Percentiles rank a stretch among this genome's conserved stretches.
phyloP scores from a whole-genome alignment of 2,329 filamentous ascomycete genomes.

The Cordyceps cateniannulata region DNA sequence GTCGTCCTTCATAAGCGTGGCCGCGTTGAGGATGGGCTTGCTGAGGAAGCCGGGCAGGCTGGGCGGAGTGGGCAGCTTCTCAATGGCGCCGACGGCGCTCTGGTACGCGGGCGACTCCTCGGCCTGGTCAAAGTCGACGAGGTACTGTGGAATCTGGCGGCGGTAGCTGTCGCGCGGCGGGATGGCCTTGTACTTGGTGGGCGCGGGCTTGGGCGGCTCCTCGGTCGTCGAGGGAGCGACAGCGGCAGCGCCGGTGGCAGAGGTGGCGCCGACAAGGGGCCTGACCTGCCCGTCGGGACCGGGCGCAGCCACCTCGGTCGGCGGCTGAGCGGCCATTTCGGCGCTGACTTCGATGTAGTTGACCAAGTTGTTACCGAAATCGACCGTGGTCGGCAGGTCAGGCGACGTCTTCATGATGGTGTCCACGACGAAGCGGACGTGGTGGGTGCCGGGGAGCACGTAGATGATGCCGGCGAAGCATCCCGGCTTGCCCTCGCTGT shows the following conservation, averaged over 20 bases:
- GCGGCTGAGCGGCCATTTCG: constrained; percentile 53
- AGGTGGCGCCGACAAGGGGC: constrained; percentile 20
- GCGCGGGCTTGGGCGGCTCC: constrained; percentile 37
- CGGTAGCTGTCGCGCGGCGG: constrained; percentile 58
- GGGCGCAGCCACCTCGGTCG: constrained; percentile 21
- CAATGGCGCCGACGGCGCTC: constrained; percentile 66
- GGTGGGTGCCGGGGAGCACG: constrained; percentile 88
- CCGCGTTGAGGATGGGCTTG: constrained; percentile 90
- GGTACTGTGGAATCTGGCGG: constrained; percentile 71
- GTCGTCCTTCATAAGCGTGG: constrained; percentile 91
- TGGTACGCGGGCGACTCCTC: constrained; percentile 72
- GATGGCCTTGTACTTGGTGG: constrained; percentile 42
- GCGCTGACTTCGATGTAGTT: constrained; percentile 95
- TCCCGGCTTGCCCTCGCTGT: constrained; percentile 49
- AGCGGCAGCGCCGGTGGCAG: constrained; percentile 17
- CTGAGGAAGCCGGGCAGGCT: constrained; percentile 83
- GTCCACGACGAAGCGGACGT: constrained; percentile 93
- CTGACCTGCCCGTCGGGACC: constrained; percentile 27
- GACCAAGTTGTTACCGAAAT: constrained; percentile 95
- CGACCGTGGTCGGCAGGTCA: constrained; percentile 85
- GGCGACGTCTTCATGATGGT: constrained; percentile 86
- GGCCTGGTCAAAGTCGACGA: constrained; percentile 78
- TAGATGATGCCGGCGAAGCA: constrained; percentile 72
- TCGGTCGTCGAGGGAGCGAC: constrained; percentile 26
- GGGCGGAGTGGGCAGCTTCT: constrained; percentile 76